Conservation (phyloP, 148 eudicot genomes). For the Dysphania ambrosioides region DNA sequence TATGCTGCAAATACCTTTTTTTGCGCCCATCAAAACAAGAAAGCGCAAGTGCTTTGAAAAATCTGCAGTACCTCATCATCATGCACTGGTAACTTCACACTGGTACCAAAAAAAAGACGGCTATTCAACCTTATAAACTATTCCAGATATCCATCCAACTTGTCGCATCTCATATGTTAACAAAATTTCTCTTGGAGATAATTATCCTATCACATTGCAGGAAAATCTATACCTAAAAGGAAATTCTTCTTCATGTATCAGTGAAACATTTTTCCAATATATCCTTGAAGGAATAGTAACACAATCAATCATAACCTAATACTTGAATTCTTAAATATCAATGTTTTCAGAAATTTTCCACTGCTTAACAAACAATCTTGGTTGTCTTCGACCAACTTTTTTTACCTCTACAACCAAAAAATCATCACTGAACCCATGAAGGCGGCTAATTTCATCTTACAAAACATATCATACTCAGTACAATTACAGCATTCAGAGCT, state of each 20-base stretch:
- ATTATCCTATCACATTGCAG: not conserved
- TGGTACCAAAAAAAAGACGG: no score
- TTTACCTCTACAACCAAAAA: not conserved
- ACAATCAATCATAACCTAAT: not conserved
- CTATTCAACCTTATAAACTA: no score
- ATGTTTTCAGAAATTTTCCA: no score
- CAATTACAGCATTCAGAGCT: not conserved
- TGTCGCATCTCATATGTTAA: not conserved
- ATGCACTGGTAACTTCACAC: not conserved
- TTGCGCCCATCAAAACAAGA: not conserved
- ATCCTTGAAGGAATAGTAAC: not conserved
- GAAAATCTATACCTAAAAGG: not conserved
- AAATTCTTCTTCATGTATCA: constrained; percentile 1
- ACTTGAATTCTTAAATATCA: not conserved
- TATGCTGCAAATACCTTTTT: not conserved
- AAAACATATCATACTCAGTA: not conserved
- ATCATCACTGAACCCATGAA: not conserved
- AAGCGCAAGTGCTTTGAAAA: not conserved
- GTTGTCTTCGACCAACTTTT: not conserved
- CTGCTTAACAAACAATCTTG: no score
- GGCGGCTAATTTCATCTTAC: not conserved
- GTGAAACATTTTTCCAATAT: not conserved
- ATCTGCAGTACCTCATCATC: not conserved
- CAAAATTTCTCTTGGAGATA: no score
- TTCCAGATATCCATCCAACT: not conserved